Conservation (phyloP, 2,329 filamentous ascomycete genomes). For the Colletotrichum filicis region DNA sequence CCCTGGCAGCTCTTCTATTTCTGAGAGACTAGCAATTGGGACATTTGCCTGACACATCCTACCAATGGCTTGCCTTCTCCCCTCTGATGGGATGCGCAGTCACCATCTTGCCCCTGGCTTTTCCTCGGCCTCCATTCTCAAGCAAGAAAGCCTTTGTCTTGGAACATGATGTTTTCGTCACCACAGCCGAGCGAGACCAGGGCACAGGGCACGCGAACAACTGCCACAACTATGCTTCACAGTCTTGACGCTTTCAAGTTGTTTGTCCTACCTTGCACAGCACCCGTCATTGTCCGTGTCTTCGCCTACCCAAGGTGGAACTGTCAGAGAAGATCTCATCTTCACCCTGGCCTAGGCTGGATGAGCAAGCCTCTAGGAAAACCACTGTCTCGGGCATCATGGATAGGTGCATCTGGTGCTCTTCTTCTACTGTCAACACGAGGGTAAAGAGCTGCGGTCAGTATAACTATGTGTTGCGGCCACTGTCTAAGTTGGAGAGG, state of each 20-base stretch:
- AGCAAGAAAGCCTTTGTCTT: background rate
- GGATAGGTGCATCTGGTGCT: constrained; percentile 36
- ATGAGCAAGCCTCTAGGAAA: constrained; percentile 25
- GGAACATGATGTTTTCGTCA: background rate
- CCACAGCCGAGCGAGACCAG: background rate
- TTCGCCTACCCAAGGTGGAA: constrained; percentile 41
- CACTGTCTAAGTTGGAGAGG: background rate
- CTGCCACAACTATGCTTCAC: background rate
- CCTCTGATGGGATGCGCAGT: background rate
- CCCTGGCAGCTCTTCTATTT: background rate
- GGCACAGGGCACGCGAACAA: background rate
- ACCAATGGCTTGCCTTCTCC: background rate
- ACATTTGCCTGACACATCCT: background rate
- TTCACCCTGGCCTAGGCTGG: constrained; percentile 18
- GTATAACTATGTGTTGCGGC: constrained; percentile 22
- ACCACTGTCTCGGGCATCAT: constrained; percentile 32
- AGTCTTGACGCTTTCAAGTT: constrained; percentile 2
- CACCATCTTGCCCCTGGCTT: background rate
- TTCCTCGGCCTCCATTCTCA: background rate
- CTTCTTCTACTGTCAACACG: background rate
- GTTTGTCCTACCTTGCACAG: constrained; percentile 43
- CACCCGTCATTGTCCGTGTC: constrained; percentile 49
- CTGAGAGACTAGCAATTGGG: constrained; percentile 6
- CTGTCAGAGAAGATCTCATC: constrained; percentile 46
- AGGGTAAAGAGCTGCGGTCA: background rate